Evolutionary conservation across 768 basidiomycete genomes (phyloP), one percentile per base, ranked within the genome.

Genomic region (Melanogaster broomeanus): DNA sequence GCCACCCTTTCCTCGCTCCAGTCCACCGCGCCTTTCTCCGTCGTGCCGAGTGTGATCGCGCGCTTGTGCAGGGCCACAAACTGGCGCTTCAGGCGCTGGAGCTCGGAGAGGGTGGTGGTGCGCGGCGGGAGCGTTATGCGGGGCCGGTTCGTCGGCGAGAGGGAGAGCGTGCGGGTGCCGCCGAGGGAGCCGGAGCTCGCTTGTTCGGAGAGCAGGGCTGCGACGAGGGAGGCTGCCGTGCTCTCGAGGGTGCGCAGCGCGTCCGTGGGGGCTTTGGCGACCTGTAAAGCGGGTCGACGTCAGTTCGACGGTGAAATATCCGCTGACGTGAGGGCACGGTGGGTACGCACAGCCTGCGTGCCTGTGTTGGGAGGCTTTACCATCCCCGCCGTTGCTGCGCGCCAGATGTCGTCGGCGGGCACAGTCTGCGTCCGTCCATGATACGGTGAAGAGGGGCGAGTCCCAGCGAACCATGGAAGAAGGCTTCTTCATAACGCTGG

Each of bases 401-500:
- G 77, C 87, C 90, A 97, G 21, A 99, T 88, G 15, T 81, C 79
- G 8, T 84, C 76, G 13, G 76, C 77, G 4, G 90, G 87, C 9
- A 87, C 67, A n/a, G 25, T 77, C 74, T 15, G 81, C 74, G 53
- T 93, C 92, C 25, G 81, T 78, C 81, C 87, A 92, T 4, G 85
- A 72, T 1, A 97, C 72, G 2, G 90, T 93, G 67, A 97, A 90
- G 37, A 98, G 78, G 0, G 97, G 96, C 0, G 96, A 90, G 68
- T 99, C 96, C 96, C 96, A 99, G 43, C 96, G 84, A n/a, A 91
- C 95, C 88, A 95, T 95, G 4, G 94, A 95, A 0, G 92, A 94
- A 0, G 97, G 97, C n/a, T 61, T 98, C 97, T 72, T 99, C 97
- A 60, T 85, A 98, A 45, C 96, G 79, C 62, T 87, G 76, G 31